These are phyloP conservation scores for Colletotrichum sp. DNA, from an alignment of 2,329 filamentous ascomycete species.

Conservation along the genomic window DNA sequence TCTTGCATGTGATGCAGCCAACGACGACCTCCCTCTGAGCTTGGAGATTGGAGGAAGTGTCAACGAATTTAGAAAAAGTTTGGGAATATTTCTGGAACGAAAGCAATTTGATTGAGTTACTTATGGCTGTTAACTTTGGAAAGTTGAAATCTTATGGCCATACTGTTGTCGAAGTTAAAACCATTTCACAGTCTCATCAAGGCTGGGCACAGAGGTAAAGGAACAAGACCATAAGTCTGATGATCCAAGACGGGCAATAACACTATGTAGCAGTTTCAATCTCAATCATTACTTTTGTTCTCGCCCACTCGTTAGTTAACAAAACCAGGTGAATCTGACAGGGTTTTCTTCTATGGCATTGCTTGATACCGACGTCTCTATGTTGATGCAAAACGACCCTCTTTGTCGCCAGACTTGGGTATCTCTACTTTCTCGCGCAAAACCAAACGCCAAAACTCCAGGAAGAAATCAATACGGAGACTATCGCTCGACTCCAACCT, in stretches of 20 bases:
- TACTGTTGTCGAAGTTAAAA: not conserved
- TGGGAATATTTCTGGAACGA: not conserved
- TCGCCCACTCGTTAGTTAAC: not conserved
- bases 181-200: not conserved
- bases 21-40: not conserved
- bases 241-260: not conserved
- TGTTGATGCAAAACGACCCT: not conserved
- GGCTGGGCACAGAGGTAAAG: not conserved
- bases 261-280: not conserved
- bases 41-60: not conserved
- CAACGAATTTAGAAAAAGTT: accelerated
- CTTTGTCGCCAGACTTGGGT: not conserved
- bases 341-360: not conserved
- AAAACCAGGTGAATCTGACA: not conserved
- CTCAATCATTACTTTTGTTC: no score
- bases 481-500: constrained; percentile 25
- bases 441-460: constrained; percentile 14
- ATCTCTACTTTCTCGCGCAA: not conserved
- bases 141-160: not conserved
- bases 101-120: not conserved
- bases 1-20: constrained; percentile 12
- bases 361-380: not conserved
- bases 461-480: constrained; percentile 5
- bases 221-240: accelerated
- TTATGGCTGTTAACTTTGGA: no score